Percentiles rank a stretch among this genome's conserved stretches.
Evolutionary conservation across 805 yeast genomes (phyloP).

Genomic region (Wickerhamiella cacticola): DNA sequence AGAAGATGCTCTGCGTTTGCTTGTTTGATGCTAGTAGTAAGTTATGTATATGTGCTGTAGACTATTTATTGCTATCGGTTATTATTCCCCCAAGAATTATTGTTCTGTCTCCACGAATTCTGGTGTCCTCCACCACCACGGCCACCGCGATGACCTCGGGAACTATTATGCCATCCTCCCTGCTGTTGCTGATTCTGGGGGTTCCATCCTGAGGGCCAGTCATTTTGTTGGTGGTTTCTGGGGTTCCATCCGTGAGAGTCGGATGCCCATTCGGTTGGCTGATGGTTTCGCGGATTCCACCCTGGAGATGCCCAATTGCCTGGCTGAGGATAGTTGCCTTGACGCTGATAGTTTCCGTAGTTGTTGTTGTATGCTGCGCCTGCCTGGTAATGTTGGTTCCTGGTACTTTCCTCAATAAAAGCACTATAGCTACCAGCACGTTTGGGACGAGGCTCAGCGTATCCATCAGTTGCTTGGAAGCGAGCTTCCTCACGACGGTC

Average conservation of each 20-base stretch:
- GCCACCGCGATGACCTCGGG: not conserved
- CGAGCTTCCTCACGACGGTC: constrained; percentile 21
- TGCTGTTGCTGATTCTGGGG: not conserved
- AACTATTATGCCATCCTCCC: not conserved
- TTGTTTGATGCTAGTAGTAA: not conserved
- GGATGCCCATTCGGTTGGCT: not conserved
- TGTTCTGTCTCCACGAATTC: not conserved
- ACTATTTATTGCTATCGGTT: not conserved
- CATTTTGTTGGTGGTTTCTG: not conserved
- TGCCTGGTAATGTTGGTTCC: not conserved
- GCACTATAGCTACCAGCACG: constrained; percentile 20
- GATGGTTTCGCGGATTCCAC: not conserved
- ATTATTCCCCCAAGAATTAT: not conserved
- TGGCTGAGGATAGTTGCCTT: too few species aligned
- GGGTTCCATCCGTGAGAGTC: too few species aligned
- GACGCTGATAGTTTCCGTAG: too few species aligned
- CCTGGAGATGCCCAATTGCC: too few species aligned
- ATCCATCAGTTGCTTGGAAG: constrained; percentile 18
- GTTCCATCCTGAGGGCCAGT: not conserved
- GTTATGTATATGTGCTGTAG: not conserved
- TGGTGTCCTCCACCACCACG: not conserved
- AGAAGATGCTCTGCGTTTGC: not conserved
- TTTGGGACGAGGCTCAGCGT: constrained; percentile 17
- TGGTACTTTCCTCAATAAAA: constrained; percentile 9
- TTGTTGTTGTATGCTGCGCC: too few species aligned